These are phyloP conservation scores for Geotrichum carabidarum DNA, from an alignment of 1,139 yeast genomes.

Conservation along the genomic window DNA sequence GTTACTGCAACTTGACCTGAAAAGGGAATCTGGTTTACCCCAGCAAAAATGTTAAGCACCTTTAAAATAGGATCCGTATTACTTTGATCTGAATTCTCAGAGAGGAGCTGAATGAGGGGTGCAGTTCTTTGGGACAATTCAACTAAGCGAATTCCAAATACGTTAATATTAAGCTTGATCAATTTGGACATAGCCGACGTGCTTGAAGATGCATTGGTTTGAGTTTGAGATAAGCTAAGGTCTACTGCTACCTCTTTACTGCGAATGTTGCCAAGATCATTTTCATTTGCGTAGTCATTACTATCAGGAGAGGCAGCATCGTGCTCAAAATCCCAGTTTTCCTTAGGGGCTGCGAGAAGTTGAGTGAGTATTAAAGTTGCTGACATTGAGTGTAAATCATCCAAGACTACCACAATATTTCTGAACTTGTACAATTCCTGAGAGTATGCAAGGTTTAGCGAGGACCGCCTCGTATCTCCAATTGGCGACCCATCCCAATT, in stretches of 20 bases:
- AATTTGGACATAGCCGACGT: conserved; percentile 22
- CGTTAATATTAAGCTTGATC: conserved; percentile 34
- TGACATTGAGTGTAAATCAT: conserved; percentile 30
- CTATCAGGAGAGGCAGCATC: background rate
- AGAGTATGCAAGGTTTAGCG: conserved; percentile 13
- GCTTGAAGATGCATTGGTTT: conserved; percentile 23
- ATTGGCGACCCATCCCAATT: conserved; percentile 40
- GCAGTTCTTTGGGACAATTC: conserved; percentile 63
- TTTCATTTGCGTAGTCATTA: conserved; percentile 1
- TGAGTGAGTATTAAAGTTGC: conserved; percentile 37
- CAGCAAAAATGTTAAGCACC: conserved; percentile 51
- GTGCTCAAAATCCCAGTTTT: background rate
- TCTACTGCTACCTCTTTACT: too few species aligned
- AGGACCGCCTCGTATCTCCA: conserved; percentile 9
- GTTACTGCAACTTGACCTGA: conserved; percentile 52
- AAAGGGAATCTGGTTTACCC: conserved; percentile 47
- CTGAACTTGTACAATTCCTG: conserved; percentile 20
- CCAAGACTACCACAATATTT: conserved; percentile 22
- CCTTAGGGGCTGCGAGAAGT: conserved; percentile 22
- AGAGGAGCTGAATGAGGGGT: conserved; percentile 60
- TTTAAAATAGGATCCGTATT: conserved; percentile 48
- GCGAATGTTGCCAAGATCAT: too few species aligned
- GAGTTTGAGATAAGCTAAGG: conserved; percentile 20
- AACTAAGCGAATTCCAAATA: conserved; percentile 54
- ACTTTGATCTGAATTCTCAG: conserved; percentile 34